Base-by-base conservation (phyloP, 2,329 filamentous ascomycete species). In the Davidsoniella neocaledoniae region DNA sequence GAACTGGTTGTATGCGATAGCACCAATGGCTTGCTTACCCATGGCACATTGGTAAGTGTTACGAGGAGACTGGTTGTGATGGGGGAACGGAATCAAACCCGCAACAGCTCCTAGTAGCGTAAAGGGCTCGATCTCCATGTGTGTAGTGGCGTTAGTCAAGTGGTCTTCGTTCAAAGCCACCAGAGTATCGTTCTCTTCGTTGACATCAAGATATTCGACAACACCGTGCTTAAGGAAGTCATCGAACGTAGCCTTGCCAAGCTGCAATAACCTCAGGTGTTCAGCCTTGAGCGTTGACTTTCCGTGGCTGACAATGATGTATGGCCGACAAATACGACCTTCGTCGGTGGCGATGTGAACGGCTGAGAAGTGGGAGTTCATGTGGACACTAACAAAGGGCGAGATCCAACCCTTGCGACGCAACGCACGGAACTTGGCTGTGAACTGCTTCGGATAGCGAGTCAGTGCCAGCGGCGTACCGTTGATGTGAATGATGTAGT, bases 301-400 rank as follows among this genome's bases (percentile, higher is more conserved):
- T 54, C 82, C 79, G 55, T 91, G 84, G 64, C 94, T 88, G 9
- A 96, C 90, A 43, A 98, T 83, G 57, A 98, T 95, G 55, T 96
- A 81, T 1, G 91, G 91, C 50, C 93, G 79, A 65, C 93, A 98
- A 55, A 98, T 94, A 50, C 91, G 81, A 9, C 91, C 91, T 70
- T 98, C 91, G 58, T 98, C 91, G 0, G 91, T 96, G 8, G 91
- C 91, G 56, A 98, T 87, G 58, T 96, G 87, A 1, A 98, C 86
- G 42, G 88, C 85, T 54, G 79, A 81, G 61, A 94, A 86, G 63
- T 95, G 86, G 53, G 85, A 82, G 61, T 96, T 96, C 66, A 95
- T 87, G 63, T 91, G 88, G 57, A 96, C 90, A 62, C 90, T 94
- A 53, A 96, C 85, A 61, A 96, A 98, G 38, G 93, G 90, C 0